Evolutionary conservation across 2,329 filamentous ascomycete species (phyloP).

Genomic region (Exophiala sideris): DNA sequence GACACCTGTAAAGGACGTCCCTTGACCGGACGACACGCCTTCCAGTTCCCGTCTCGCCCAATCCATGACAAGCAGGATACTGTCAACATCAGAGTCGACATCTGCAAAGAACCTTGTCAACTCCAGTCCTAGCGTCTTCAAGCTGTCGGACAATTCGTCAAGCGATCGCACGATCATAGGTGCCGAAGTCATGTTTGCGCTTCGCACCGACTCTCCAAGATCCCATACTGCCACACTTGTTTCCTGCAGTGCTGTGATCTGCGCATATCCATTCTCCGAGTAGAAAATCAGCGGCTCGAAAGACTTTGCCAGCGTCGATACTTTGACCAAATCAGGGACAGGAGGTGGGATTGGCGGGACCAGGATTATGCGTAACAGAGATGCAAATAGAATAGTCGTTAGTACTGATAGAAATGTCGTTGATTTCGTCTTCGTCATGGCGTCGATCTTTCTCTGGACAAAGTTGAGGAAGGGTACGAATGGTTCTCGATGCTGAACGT

Average conservation of each 20-base stretch:
- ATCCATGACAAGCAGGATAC: conserved; percentile 91
- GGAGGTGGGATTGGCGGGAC: conserved; percentile 64
- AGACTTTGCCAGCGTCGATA: conserved; percentile 81
- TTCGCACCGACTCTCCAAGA: conserved; percentile 81
- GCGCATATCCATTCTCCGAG: conserved; percentile 80
- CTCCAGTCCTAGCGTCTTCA: conserved; percentile 80
- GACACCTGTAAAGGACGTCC: conserved; percentile 27
- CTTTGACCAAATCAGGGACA: conserved; percentile 82
- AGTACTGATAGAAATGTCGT: conserved; percentile 63
- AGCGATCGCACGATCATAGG: conserved; percentile 80
- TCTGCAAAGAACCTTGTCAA: conserved; percentile 90
- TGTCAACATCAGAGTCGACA: conserved; percentile 89
- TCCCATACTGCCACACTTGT: conserved; percentile 95
- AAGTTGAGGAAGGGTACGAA: conserved; percentile 70
- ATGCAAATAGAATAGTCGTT: conserved; percentile 61
- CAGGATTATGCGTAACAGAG: conserved; percentile 63
- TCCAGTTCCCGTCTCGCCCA: conserved; percentile 86
- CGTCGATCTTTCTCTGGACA: conserved; percentile 57
- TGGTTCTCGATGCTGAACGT: conserved; percentile 83
- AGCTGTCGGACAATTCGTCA: conserved; percentile 78
- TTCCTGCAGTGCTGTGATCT: conserved; percentile 83
- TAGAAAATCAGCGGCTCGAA: conserved; percentile 95
- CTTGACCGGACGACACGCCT: conserved; percentile 60
- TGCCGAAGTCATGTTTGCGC: conserved; percentile 86
- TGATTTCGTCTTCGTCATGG: conserved; percentile 66